Evolutionary conservation across 768 basidiomycete genomes (phyloP).

Genomic region (Candolleomyces efflorescens): DNA sequence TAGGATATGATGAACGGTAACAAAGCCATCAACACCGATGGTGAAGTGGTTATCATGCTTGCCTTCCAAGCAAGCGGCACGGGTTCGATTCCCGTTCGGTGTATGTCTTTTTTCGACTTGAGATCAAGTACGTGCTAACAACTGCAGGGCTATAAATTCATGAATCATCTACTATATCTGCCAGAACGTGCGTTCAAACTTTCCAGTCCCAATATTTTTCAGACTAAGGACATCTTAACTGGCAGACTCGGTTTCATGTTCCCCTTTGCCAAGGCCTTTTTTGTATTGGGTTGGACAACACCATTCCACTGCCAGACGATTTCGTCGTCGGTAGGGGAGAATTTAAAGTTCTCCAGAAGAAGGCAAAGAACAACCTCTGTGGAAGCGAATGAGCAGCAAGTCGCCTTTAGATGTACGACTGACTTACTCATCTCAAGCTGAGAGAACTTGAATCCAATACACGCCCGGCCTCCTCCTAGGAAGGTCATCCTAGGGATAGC

Average conservation of each 20-base stretch:
- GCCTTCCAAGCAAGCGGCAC: constrained; percentile 55
- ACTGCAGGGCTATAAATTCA: too few relatives aligned
- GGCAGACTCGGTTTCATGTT: not conserved
- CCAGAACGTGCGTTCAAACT: too few relatives aligned
- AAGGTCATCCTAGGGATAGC: constrained; percentile 1
- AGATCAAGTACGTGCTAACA: too few relatives aligned
- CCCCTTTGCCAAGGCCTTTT: not conserved
- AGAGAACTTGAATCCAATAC: constrained; percentile 37
- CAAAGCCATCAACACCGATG: constrained; percentile 49
- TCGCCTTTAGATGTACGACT: not conserved
- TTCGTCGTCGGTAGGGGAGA: constrained; percentile 22
- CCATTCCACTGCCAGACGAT: constrained; percentile 27
- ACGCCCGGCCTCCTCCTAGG: constrained; percentile 14
- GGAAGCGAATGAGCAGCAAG: not conserved
- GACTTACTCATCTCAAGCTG: constrained; percentile 40
- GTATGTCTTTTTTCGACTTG: not conserved
- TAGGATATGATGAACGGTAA: too few relatives aligned
- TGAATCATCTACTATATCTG: too few relatives aligned
- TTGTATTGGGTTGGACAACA: constrained; percentile 19
- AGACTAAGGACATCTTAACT: not conserved
- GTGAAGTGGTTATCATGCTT: constrained; percentile 94
- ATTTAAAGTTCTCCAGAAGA: constrained; percentile 23
- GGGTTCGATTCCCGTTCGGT: not conserved
- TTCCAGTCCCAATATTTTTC: too few relatives aligned
- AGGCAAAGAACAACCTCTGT: constrained; percentile 26